phyloP scores from a whole-genome alignment of 768 basidiomycete species.

The Galerina marginata region DNA sequence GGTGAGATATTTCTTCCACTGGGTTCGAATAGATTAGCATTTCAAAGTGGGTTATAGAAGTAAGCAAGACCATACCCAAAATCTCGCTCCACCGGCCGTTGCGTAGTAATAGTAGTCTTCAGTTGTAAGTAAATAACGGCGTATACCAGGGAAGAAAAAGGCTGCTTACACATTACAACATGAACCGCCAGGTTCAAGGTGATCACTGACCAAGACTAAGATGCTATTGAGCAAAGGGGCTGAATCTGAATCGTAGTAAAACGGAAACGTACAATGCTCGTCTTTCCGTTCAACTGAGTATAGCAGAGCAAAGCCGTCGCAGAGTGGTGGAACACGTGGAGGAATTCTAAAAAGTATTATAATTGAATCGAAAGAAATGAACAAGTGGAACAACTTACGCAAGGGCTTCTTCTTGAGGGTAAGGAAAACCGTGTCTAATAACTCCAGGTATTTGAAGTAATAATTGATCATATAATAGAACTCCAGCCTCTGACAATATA shows the following conservation, averaged over 20 bases:
- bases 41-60: background rate
- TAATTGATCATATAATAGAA: constrained; percentile 99
- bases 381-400: constrained; percentile 53
- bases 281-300: constrained; percentile 92
- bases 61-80: constrained; percentile 70
- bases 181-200: constrained; percentile 90
- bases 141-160: background rate
- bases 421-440: constrained; percentile 96
- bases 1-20: constrained; percentile 99
- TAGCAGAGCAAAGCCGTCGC: constrained; percentile 96
- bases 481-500: constrained; percentile 71
- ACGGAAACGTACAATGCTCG: constrained; percentile 76
- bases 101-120: constrained; percentile 99
- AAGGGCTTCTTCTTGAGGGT: constrained; percentile 98
- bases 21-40: constrained; percentile 6
- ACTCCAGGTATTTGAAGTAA: constrained; percentile 97
- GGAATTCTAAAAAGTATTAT: constrained; percentile 68
- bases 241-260: background rate
- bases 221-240: constrained; percentile 5
- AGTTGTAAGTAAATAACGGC: background rate
- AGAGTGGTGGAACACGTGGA: constrained; percentile 99
- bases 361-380: constrained; percentile 6
- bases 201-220: constrained; percentile 95
- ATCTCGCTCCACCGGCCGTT: constrained; percentile 93
- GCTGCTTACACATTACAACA: constrained; percentile 91